These are phyloP conservation scores for Pseudopithomyces maydicus DNA, from an alignment of 2,329 filamentous ascomycete genomes.

Conservation along the genomic window DNA sequence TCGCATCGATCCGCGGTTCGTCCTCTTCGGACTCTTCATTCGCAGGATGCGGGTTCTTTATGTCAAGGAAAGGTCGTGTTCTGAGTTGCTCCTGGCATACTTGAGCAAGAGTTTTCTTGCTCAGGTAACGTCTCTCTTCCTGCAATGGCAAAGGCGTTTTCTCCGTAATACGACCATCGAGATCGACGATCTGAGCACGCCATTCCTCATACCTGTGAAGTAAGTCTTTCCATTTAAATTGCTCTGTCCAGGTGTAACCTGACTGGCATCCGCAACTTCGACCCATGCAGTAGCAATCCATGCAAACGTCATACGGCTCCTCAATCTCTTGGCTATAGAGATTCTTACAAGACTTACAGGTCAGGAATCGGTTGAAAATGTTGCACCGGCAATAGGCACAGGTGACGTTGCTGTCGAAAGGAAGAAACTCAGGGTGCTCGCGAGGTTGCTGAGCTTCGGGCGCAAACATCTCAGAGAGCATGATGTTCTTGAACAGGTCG, in stretches of 20 bases:
- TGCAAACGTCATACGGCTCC: slow-evolving; percentile 92
- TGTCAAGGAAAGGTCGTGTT: slow-evolving; percentile 80
- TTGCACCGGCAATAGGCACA: slow-evolving; percentile 96
- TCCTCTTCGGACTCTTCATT: slow-evolving; percentile 55
- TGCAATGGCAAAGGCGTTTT: slow-evolving; percentile 73
- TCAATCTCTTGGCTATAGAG: slow-evolving; percentile 71
- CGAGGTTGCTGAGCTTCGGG: slow-evolving; percentile 55
- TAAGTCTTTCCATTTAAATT: slow-evolving; percentile 84
- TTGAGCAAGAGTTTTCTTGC: slow-evolving; percentile 82
- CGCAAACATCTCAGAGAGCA: slow-evolving; percentile 86
- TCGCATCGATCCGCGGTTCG: slow-evolving; percentile 66
- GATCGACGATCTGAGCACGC: slow-evolving; percentile 76
- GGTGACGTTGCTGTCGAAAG: slow-evolving; percentile 88
- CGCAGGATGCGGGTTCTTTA: slow-evolving; percentile 64
- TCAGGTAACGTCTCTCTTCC: slow-evolving; percentile 68
- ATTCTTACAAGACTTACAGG: slow-evolving; percentile 82
- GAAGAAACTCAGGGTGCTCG: slow-evolving; percentile 75
- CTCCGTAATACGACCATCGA: slow-evolving; percentile 68
- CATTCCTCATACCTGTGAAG: slow-evolving; percentile 79
- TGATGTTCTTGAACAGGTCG: slow-evolving; percentile 73
- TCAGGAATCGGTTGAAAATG: slow-evolving; percentile 96
- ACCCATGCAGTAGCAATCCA: slow-evolving; percentile 99
- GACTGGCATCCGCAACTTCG: slow-evolving; percentile 90
- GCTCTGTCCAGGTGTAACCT: slow-evolving; percentile 86
- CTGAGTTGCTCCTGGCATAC: slow-evolving; percentile 91